These are phyloP conservation scores for Epichloe glyceriae DNA, from an alignment of 2,329 filamentous ascomycete genomes.

Conservation along the genomic window DNA sequence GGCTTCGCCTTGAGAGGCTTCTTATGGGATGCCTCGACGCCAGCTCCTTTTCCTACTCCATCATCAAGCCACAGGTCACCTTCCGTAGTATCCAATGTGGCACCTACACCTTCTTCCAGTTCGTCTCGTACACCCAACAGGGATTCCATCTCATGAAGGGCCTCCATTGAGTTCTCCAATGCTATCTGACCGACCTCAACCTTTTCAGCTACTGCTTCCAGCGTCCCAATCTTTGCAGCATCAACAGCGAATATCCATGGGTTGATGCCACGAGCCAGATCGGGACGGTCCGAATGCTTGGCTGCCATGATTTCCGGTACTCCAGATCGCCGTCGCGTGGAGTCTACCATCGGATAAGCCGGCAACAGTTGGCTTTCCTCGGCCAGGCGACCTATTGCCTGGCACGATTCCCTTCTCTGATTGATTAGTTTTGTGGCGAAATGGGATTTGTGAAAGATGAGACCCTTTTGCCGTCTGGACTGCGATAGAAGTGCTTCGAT, in stretches of 20 bases:
- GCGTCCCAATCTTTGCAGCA: conserved; percentile 43
- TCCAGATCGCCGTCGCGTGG: conserved; percentile 22
- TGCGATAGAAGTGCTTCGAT: conserved; percentile 39
- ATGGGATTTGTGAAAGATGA: conserved; percentile 46
- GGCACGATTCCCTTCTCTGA: conserved; percentile 36
- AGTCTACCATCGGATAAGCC: conserved; percentile 31
- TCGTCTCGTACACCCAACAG: conserved; percentile 28
- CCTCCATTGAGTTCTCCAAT: conserved; percentile 37
- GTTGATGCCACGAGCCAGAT: conserved; percentile 31
- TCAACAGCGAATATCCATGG: conserved; percentile 50
- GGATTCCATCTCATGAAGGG: conserved; percentile 34
- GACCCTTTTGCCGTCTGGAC: conserved; percentile 41
- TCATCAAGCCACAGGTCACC: conserved; percentile 24
- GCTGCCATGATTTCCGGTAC: conserved; percentile 30
- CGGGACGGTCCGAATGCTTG: conserved; percentile 23
- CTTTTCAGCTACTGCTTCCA: conserved; percentile 45
- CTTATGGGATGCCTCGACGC: background rate
- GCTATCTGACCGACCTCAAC: conserved; percentile 45
- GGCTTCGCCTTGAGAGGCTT: conserved; percentile 11
- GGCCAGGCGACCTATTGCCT: conserved; percentile 38
- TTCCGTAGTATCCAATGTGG: conserved; percentile 13
- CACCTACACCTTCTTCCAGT: conserved; percentile 11
- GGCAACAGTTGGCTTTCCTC: conserved; percentile 51
- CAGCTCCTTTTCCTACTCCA: conserved; percentile 11
- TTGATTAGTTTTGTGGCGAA: conserved; percentile 36